phyloP scores from a whole-genome alignment of 176 grass and related monocot genomes.

The Oryza nivara region DNA sequence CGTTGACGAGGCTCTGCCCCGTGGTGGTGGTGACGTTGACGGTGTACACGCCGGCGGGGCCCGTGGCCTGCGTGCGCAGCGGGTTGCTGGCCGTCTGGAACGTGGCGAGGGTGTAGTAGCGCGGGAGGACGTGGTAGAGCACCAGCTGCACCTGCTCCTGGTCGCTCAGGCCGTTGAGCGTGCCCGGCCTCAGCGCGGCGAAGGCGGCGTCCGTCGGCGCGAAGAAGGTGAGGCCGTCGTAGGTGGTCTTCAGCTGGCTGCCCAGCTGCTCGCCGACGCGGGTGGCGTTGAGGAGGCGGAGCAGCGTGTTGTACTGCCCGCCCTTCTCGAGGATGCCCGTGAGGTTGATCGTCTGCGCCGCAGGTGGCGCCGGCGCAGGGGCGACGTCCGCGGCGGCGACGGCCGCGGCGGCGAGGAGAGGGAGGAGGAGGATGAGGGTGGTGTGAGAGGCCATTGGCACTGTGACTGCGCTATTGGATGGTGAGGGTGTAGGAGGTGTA shows the following conservation, averaged over 20 bases:
- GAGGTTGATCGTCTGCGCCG: constrained; percentile 38
- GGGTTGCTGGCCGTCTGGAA: constrained; percentile 75
- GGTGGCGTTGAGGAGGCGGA: constrained; percentile 56
- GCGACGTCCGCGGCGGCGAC: constrained; percentile 1
- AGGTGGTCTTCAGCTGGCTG: constrained; percentile 71
- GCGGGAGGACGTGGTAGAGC: constrained; percentile 66
- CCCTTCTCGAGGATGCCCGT: constrained; percentile 54
- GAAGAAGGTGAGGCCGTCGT: constrained; percentile 66
- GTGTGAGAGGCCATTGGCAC: constrained; percentile 45
- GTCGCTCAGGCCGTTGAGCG: constrained; percentile 52
- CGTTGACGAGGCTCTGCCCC: constrained; percentile 54
- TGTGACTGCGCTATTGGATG: background rate
- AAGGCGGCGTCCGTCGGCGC: constrained; percentile 71
- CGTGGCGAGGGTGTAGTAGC: constrained; percentile 54
- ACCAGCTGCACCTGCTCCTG: constrained; percentile 61
- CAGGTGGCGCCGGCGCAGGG: background rate
- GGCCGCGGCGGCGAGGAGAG: constrained; percentile 12
- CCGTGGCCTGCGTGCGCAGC: constrained; percentile 69
- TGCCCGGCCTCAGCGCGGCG: constrained; percentile 46
- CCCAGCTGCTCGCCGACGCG: constrained; percentile 50
- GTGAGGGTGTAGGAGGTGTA: background rate
- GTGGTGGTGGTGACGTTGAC: constrained; percentile 61
- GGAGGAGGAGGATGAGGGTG: constrained; percentile 17
- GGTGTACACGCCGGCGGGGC: constrained; percentile 52
- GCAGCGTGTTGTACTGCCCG: constrained; percentile 59